These are phyloP conservation scores for Hypomontagnella monticulosa DNA, from an alignment of 495 filamentous ascomycete genomes.

Conservation along the genomic window DNA sequence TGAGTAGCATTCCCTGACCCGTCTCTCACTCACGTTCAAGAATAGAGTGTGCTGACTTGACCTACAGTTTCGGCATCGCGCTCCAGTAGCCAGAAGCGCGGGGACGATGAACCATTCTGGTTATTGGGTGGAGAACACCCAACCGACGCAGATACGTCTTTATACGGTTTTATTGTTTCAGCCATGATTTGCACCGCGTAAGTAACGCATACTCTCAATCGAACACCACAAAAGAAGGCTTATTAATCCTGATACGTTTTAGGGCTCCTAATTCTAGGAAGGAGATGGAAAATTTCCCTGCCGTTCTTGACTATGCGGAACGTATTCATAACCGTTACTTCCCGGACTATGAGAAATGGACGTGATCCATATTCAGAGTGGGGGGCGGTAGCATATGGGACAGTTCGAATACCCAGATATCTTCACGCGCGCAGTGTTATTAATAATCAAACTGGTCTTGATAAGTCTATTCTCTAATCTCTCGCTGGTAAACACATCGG, in stretches of 20 bases:
- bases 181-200: conserved; percentile 63
- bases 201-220: conserved; percentile 41
- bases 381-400: neutral
- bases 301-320: conserved; percentile 64
- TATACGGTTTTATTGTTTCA: conserved; percentile 67
- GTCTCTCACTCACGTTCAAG: neutral
- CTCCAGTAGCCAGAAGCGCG: conserved; percentile 1
- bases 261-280: conserved; percentile 59
- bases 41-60: conserved; percentile 12
- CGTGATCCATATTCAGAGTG: neutral
- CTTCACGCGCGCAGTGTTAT: too few relatives aligned
- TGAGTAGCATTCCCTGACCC: conserved; percentile 17
- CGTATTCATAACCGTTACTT: conserved; percentile 68
- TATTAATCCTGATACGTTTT: neutral
- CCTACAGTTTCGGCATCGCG: conserved; percentile 23
- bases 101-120: conserved; percentile 60
- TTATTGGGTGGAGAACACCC: conserved; percentile 62
- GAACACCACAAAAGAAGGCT: too few relatives aligned
- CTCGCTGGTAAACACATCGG: too few relatives aligned
- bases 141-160: conserved; percentile 64
- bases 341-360: conserved; percentile 61
- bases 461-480: too few relatives aligned
- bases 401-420: too few relatives aligned
- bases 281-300: conserved; percentile 56
- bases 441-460: too few relatives aligned